These are phyloP conservation scores for Pugionium cornutum DNA, from an alignment of 345 rosid species.

Conservation along the genomic window DNA sequence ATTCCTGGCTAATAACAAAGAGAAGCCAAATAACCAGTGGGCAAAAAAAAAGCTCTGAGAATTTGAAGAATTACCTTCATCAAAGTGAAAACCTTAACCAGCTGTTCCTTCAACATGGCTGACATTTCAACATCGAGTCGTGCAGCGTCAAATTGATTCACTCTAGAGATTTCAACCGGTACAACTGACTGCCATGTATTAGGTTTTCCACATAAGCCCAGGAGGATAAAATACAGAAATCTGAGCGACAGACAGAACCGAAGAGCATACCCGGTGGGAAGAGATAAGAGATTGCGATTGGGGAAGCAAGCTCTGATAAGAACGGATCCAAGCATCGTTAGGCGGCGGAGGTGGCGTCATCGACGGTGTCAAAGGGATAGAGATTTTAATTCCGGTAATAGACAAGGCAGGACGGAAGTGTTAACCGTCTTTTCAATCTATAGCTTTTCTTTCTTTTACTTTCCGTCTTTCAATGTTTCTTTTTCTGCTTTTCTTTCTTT, in stretches of 20 bases:
- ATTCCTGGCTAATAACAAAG: conserved; percentile 77
- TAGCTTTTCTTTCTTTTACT: too few relatives aligned
- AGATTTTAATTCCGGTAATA: too few relatives aligned
- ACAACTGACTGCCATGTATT: conserved; percentile 50
- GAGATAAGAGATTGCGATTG: conserved; percentile 55
- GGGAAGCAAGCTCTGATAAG: conserved; percentile 53
- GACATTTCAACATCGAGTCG: conserved; percentile 96
- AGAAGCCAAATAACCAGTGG: too few relatives aligned
- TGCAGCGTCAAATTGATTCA: conserved; percentile 94
- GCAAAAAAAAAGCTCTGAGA: not conserved
- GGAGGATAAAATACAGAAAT: not conserved
- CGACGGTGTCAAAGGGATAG: too few relatives aligned
- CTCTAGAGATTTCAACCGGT: conserved; percentile 80
- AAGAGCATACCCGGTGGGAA: conserved; percentile 51
- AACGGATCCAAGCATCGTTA: conserved; percentile 62
- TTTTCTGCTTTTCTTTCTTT: too few relatives aligned
- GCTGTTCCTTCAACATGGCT: conserved; percentile 93
- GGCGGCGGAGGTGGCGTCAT: conserved; percentile 33
- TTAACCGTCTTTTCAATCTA: too few relatives aligned
- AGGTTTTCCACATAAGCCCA: too few relatives aligned
- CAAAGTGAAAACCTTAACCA: conserved; percentile 88
- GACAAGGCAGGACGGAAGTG: too few relatives aligned
- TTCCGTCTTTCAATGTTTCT: too few relatives aligned
- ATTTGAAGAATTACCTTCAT: conserved; percentile 60
- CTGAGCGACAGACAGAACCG: not conserved